Conservation (phyloP, 1,284 basidiomycete genomes). For the Sparassis latifolia region DNA sequence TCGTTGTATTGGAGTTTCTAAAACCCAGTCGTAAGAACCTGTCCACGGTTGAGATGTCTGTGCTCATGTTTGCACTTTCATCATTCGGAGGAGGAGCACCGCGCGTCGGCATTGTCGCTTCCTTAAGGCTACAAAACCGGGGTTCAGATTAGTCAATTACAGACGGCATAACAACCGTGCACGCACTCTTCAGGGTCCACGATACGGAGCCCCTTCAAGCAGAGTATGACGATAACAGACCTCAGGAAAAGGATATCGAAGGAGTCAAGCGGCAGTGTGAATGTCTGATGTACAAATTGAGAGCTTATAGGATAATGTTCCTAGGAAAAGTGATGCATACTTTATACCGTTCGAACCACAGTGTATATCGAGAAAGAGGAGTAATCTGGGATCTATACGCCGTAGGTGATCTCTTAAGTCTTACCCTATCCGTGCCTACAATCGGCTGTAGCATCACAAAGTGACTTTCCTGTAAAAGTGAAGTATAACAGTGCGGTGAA, state of each 20-base stretch:
- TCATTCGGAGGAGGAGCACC: constrained; percentile 18
- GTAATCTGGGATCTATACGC: constrained; percentile 68
- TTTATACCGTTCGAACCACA: constrained; percentile 90
- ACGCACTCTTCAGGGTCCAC: constrained; percentile 88
- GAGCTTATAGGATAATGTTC: no score
- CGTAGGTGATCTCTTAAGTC: constrained; percentile 49
- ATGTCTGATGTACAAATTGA: constrained; percentile 45
- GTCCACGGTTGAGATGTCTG: no score
- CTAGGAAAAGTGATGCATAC: constrained; percentile 27
- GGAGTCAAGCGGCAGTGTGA: constrained; percentile 87
- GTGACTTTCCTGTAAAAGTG: constrained; percentile 68
- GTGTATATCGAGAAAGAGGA: constrained; percentile 70
- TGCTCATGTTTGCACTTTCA: no score
- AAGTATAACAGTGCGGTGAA: background rate
- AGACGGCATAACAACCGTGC: background rate
- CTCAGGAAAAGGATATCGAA: constrained; percentile 88
- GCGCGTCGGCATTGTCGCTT: constrained; percentile 78
- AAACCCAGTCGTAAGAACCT: no score
- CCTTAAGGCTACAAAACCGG: constrained; percentile 59
- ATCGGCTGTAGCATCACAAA: constrained; percentile 94
- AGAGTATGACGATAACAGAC: constrained; percentile 86
- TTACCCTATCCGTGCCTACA: constrained; percentile 76
- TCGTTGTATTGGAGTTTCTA: no score
- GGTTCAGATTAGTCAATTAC: background rate
- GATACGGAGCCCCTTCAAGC: constrained; percentile 91